phyloP scores from a whole-genome alignment of 78 protist genomes.

The Dictyostelium capitatum region DNA sequence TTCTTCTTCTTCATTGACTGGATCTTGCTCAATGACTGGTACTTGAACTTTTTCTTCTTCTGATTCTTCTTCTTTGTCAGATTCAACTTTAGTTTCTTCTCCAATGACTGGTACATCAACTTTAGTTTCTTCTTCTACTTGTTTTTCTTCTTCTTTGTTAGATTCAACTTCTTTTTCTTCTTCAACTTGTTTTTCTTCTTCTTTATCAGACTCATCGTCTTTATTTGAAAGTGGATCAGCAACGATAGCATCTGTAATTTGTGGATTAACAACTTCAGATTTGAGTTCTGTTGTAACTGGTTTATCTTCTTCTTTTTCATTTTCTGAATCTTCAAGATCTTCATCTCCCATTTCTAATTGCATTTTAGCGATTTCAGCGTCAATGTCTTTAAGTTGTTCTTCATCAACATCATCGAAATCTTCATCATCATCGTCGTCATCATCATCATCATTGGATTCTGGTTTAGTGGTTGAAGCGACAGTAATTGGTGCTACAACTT shows the following conservation, averaged over 20 bases:
- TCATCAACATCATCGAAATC: slow-evolving; percentile 15
- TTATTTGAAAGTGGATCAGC: not conserved
- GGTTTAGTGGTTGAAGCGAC: not conserved
- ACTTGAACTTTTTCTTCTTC: not conserved
- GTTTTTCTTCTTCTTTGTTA: not conserved
- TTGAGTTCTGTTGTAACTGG: not conserved
- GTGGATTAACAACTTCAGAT: slow-evolving; percentile 7
- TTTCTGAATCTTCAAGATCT: slow-evolving; percentile 14
- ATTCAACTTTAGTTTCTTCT: not conserved
- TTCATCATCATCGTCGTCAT: slow-evolving; percentile 11
- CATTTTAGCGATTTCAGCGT: slow-evolving; percentile 41
- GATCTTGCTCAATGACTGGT: slow-evolving; percentile 9
- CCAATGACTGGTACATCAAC: slow-evolving; percentile 14
- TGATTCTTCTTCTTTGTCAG: slow-evolving; percentile 12
- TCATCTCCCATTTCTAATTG: slow-evolving; percentile 29
- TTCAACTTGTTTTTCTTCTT: slow-evolving; percentile 4
- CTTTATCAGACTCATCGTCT: not conserved
- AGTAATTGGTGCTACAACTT: not conserved
- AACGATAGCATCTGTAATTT: not conserved
- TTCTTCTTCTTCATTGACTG: slow-evolving; percentile 2
- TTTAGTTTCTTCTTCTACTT: slow-evolving; percentile 25
- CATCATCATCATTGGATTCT: slow-evolving; percentile 8
- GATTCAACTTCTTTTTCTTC: slow-evolving; percentile 20
- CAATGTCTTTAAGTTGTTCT: slow-evolving; percentile 24
- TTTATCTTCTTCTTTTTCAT: not conserved